Conservation (phyloP, 2,329 filamentous ascomycete species). For the Calonectria leucothoes region DNA sequence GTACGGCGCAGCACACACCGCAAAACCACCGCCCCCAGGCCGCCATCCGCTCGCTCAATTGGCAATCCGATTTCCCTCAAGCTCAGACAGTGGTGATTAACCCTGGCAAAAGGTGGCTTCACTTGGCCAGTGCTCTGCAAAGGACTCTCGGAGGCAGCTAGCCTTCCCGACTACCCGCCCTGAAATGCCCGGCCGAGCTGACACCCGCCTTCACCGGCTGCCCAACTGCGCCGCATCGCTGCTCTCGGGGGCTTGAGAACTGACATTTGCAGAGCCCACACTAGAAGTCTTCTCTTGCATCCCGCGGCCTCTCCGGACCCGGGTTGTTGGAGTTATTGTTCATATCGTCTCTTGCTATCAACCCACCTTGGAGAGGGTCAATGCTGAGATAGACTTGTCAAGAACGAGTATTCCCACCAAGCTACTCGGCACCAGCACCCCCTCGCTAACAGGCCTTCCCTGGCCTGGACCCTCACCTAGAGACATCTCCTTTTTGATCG, state of each 20-base stretch:
- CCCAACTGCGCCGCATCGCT: background rate
- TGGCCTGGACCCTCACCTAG: background rate
- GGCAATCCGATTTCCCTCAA: background rate
- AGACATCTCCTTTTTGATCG: background rate
- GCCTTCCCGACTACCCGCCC: slow-evolving; percentile 22
- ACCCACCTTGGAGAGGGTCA: background rate
- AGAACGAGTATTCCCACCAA: background rate
- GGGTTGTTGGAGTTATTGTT: background rate
- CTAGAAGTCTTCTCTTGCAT: slow-evolving; percentile 23
- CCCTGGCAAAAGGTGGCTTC: background rate
- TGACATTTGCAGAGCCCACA: slow-evolving; percentile 19
- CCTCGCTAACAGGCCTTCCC: background rate
- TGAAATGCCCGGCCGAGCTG: slow-evolving; percentile 30
- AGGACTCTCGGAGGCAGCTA: background rate
- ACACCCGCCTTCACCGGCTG: background rate
- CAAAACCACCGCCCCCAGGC: background rate
- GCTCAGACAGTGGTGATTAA: slow-evolving; percentile 2
- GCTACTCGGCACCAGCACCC: background rate
- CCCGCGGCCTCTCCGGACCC: slow-evolving; percentile 29
- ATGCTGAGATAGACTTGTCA: background rate
- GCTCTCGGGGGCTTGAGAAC: background rate
- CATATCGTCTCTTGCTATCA: background rate
- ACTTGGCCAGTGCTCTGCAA: slow-evolving; percentile 9
- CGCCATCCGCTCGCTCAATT: background rate
- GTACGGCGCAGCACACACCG: slow-evolving; percentile 9